phyloP scores from a whole-genome alignment of 2,329 filamentous ascomycete species.

The Ophiostoma ulmi region DNA sequence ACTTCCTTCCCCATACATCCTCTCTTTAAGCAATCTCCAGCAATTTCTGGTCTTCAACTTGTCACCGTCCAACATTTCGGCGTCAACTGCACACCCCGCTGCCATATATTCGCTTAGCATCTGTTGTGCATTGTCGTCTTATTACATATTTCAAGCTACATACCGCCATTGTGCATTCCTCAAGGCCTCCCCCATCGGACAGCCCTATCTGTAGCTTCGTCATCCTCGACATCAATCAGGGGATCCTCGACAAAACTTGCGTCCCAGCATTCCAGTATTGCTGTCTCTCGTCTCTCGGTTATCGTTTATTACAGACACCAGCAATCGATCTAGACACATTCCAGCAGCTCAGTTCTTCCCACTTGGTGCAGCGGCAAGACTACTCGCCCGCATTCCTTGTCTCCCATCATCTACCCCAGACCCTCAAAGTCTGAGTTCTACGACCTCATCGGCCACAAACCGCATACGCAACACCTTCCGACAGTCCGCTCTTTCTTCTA shows the following conservation, averaged over 20 bases:
- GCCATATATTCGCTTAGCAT: neutral
- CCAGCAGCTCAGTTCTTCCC: neutral
- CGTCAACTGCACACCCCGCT: neutral
- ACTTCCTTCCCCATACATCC: constrained; percentile 8
- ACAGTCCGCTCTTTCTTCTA: constrained; percentile 2
- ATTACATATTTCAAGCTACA: neutral
- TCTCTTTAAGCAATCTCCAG: neutral
- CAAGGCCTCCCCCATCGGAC: constrained; percentile 7
- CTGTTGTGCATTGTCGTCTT: neutral
- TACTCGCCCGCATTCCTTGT: neutral
- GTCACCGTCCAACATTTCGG: neutral
- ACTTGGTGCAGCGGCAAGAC: neutral
- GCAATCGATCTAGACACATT: neutral
- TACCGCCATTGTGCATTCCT: constrained; percentile 5
- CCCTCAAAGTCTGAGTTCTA: neutral
- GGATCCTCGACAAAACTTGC: neutral
- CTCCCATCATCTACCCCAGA: neutral
- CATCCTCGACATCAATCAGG: neutral
- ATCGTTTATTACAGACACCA: neutral
- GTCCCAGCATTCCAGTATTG: neutral
- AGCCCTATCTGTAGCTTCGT: neutral
- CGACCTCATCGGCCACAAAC: neutral
- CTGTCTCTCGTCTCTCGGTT: neutral
- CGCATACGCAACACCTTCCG: neutral
- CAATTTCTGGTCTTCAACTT: neutral